Evolutionary conservation across 352 stramenopile species (phyloP).

Genomic region (Globisporangium uncinulatum): DNA sequence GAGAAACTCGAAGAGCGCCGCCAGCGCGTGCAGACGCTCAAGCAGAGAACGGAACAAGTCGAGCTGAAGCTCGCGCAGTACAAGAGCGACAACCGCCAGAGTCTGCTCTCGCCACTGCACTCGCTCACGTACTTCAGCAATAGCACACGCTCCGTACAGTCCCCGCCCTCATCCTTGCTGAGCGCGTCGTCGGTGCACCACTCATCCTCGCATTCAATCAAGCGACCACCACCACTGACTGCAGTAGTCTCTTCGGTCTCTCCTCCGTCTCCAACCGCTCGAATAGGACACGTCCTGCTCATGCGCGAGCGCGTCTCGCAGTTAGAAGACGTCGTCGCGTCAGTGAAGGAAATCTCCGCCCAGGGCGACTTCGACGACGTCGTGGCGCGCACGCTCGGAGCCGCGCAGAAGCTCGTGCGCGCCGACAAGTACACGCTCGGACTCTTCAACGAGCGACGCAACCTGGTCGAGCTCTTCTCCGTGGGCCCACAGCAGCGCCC

Average conservation of each 20-base stretch:
- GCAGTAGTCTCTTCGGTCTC: too few relatives aligned
- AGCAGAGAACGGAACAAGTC: slow-evolving; percentile 29
- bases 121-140: slow-evolving; percentile 1
- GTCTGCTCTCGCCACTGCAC: slow-evolving; percentile 17
- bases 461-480: slow-evolving; percentile 57
- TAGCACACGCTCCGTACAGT: not conserved
- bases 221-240: not conserved
- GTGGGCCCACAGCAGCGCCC: not conserved
- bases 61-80: slow-evolving; percentile 43
- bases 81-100: slow-evolving; percentile 41
- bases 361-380: slow-evolving; percentile 56
- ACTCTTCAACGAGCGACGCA: slow-evolving; percentile 50
- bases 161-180: slow-evolving; percentile 8
- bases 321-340: slow-evolving; percentile 50
- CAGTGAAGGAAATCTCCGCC: slow-evolving; percentile 52
- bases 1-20: slow-evolving; percentile 28
- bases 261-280: slow-evolving; percentile 1
- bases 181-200: slow-evolving; percentile 8
- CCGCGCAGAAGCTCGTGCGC: slow-evolving; percentile 44
- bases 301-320: slow-evolving; percentile 44
- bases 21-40: slow-evolving; percentile 30
- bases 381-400: slow-evolving; percentile 41
- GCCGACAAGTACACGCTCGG: slow-evolving; percentile 64
- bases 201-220: not conserved
- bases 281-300: slow-evolving; percentile 17